Evolutionary conservation across 306 rosid species (phyloP).

Genomic region (barrel medic (Medicago truncatula)): DNA sequence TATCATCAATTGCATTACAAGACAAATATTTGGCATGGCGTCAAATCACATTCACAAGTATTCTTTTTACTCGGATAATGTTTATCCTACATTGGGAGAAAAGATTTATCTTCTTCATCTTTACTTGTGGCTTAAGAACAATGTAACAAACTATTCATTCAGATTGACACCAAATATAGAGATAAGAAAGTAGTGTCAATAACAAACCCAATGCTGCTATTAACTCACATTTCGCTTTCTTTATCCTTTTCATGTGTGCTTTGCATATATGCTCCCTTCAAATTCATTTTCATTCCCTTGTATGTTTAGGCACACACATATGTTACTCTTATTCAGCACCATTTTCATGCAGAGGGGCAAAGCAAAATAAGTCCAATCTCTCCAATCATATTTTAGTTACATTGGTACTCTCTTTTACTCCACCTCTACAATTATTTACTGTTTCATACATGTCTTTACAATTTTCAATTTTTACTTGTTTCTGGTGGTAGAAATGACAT

Average conservation of each 20-base stretch:
- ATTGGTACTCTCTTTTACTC: conserved; percentile 20
- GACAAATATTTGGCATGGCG: conserved; percentile 17
- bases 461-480: not conserved
- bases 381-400: conserved; percentile 5
- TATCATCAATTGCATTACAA: conserved; percentile 16
- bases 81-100: conserved; percentile 13
- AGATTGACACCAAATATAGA: not conserved
- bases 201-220: conserved; percentile 30
- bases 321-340: conserved; percentile 16
- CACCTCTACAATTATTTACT: not conserved
- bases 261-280: conserved; percentile 8
- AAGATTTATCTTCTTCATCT: conserved; percentile 17
- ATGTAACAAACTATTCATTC: conserved; percentile 4
- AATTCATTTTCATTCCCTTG: conserved; percentile 27
- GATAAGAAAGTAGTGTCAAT: conserved; percentile 47
- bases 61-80: conserved; percentile 20
- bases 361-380: conserved; percentile 13
- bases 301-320: not conserved
- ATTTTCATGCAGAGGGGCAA: conserved; percentile 7
- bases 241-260: conserved; percentile 36
- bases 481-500: not conserved
- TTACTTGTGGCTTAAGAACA: conserved; percentile 40
- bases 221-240: conserved; percentile 51
- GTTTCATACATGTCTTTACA: not conserved
- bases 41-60: conserved; percentile 39